phyloP scores from a whole-genome alignment of 306 rosid species.

The Leucaena leucocephala region DNA sequence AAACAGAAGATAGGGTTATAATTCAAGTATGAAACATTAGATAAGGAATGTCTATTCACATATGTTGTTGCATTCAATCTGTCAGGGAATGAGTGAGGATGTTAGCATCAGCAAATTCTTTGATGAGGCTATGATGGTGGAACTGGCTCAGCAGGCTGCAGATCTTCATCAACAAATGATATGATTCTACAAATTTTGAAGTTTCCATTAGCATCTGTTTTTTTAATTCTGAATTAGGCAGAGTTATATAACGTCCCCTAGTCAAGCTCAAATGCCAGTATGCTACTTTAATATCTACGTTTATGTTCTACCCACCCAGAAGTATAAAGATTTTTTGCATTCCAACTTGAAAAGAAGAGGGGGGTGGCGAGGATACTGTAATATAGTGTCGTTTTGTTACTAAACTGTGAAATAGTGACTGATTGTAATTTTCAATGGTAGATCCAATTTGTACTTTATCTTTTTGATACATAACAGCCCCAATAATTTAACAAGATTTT shows the following conservation, averaged over 20 bases:
- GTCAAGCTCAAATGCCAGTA: neutral
- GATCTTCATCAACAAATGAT: constrained; percentile 97
- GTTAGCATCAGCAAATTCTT: constrained; percentile 95
- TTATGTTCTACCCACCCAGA: neutral
- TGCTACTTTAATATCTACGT: neutral
- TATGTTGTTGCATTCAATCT: constrained; percentile 31
- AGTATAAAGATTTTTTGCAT: neutral
- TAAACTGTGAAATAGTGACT: neutral
- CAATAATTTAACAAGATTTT: neutral
- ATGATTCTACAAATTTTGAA: constrained; percentile 40
- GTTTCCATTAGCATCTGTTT: neutral
- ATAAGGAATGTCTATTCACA: neutral
- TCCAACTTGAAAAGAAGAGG: neutral
- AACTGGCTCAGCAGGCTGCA: constrained; percentile 96
- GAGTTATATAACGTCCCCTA: neutral
- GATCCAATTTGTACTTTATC: neutral
- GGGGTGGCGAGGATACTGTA: constrained; percentile 3
- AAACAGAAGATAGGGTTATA: neutral
- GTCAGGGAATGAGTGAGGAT: constrained; percentile 97
- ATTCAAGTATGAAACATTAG: constrained; percentile 6
- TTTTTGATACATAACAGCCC: neutral
- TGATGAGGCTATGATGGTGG: constrained; percentile 99
- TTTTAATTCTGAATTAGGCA: constrained; percentile 4
- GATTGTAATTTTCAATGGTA: constrained; percentile 17
- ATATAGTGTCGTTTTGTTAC: neutral